A percentile compares a stretch with the other conserved stretches of the same genome.
Conservation (phyloP, 2,329 filamentous ascomycete species). For the Simplicillium sp. region DNA sequence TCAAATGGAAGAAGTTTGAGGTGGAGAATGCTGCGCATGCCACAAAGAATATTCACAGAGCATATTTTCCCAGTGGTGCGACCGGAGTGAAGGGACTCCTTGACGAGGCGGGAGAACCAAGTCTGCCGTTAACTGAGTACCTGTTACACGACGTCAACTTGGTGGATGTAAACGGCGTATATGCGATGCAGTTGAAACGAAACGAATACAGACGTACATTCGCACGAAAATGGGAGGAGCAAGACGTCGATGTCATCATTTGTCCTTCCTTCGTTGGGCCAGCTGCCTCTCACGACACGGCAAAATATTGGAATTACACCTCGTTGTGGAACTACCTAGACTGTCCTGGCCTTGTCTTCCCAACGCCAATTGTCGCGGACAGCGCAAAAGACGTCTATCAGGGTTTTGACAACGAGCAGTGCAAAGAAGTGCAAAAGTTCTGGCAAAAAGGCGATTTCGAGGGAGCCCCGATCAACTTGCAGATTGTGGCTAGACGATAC, state of each 20-base stretch:
- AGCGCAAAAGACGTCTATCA: constrained; percentile 15
- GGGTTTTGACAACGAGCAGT: constrained; percentile 14
- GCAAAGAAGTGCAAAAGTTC: constrained; percentile 17
- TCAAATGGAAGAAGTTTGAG: constrained; percentile 25
- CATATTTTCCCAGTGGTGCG: constrained; percentile 38
- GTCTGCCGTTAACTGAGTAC: constrained; percentile 33
- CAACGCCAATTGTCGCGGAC: constrained; percentile 21
- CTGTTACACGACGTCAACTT: constrained; percentile 19
- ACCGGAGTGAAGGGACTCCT: constrained; percentile 20
- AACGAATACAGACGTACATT: constrained; percentile 22
- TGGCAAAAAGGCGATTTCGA: constrained; percentile 22
- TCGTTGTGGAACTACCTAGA: constrained; percentile 27
- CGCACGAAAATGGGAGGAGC: constrained; percentile 21
- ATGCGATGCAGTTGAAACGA: constrained; percentile 14
- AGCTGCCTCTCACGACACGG: constrained; percentile 24
- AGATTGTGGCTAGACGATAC: constrained; percentile 21
- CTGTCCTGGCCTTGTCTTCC: constrained; percentile 23
- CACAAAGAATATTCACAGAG: constrained; percentile 19
- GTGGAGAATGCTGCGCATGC: constrained; percentile 19
- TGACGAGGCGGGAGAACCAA: constrained; percentile 28
- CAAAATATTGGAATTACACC: constrained; percentile 26
- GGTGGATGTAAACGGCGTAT: constrained; percentile 12
- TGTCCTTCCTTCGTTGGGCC: constrained; percentile 25
- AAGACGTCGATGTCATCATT: constrained; percentile 26
- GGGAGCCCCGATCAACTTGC: constrained; percentile 21